Conservation (phyloP, 805 yeast genomes). For the Isabelozyma heimii region DNA sequence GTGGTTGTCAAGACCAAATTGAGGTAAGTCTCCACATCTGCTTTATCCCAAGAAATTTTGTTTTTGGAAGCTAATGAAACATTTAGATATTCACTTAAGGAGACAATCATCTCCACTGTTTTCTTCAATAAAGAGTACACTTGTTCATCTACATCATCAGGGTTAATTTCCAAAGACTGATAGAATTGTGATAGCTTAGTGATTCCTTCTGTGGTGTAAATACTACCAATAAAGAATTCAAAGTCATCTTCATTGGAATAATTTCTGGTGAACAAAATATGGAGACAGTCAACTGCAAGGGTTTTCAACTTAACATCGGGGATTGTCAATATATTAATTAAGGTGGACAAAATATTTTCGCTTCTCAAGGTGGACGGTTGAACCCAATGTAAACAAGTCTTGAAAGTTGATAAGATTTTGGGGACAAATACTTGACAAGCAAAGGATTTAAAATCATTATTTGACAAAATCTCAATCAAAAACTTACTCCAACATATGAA, state of each 20-base stretch:
- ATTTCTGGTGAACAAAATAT: conserved; percentile 78
- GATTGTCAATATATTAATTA: conserved; percentile 58
- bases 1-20: conserved; percentile 78
- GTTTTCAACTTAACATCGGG: conserved; percentile 69
- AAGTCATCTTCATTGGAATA: conserved; percentile 69
- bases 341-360: conserved; percentile 61
- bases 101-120: conserved; percentile 89
- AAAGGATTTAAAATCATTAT: conserved; percentile 22
- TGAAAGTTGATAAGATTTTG: conserved; percentile 74
- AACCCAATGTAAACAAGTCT: conserved; percentile 90
- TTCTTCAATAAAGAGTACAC: conserved; percentile 82
- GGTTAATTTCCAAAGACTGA: conserved; percentile 54
- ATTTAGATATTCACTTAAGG: conserved; percentile 74
- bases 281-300: conserved; percentile 86
- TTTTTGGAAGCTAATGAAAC: conserved; percentile 36
- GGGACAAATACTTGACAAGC: conserved; percentile 49
- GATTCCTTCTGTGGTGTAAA: conserved; percentile 75
- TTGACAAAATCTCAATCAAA: conserved; percentile 30
- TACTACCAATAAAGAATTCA: conserved; percentile 71
- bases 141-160: conserved; percentile 75
- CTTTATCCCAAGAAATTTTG: conserved; percentile 46
- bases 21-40: conserved; percentile 69
- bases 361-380: conserved; percentile 69
- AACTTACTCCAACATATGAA: conserved; percentile 62
- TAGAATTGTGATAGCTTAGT: conserved; percentile 64